phyloP scores from a whole-genome alignment of 495 filamentous ascomycete genomes.

The Penicillium coprophilum region DNA sequence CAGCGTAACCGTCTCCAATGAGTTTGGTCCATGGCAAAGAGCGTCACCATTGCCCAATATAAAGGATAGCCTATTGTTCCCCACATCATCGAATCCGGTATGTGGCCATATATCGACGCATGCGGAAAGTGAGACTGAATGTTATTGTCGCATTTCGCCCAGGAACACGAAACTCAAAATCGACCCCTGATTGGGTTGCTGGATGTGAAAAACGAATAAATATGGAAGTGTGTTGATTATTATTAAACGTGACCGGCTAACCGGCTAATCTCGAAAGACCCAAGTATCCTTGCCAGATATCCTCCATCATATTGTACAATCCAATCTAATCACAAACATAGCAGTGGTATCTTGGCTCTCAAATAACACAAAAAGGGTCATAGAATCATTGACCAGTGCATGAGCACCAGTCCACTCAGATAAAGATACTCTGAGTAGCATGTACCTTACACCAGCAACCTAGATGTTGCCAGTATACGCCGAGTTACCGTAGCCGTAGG shows the following conservation, averaged over 20 bases:
- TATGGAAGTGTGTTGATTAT: slow-evolving; percentile 3
- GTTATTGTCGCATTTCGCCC: not conserved
- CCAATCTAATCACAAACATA: slow-evolving; percentile 21
- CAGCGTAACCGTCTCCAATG: too few relatives aligned
- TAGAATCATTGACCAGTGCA: slow-evolving; percentile 25
- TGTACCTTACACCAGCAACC: not conserved
- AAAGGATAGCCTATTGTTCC: not conserved
- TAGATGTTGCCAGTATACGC: slow-evolving; percentile 43
- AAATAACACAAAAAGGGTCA: slow-evolving; percentile 19
- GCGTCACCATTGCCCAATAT: not conserved
- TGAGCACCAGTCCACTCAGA: slow-evolving; percentile 1
- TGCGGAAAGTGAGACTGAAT: slow-evolving; percentile 8
- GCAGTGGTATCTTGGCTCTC: slow-evolving; percentile 28
- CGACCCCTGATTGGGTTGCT: not conserved
- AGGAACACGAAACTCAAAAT: slow-evolving; percentile 4
- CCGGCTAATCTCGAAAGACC: slow-evolving; percentile 4
- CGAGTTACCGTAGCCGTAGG: slow-evolving; percentile 39
- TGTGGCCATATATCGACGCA: not conserved
- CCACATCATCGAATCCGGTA: not conserved
- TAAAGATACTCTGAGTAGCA: not conserved
- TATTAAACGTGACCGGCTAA: slow-evolving; percentile 7
- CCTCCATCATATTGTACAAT: slow-evolving; percentile 19
- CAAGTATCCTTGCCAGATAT: slow-evolving; percentile 10
- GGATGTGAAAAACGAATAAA: not conserved
- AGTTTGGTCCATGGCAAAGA: too few relatives aligned